Conservation (phyloP, 75 land plant genomes). For the Pinus taeda region DNA sequence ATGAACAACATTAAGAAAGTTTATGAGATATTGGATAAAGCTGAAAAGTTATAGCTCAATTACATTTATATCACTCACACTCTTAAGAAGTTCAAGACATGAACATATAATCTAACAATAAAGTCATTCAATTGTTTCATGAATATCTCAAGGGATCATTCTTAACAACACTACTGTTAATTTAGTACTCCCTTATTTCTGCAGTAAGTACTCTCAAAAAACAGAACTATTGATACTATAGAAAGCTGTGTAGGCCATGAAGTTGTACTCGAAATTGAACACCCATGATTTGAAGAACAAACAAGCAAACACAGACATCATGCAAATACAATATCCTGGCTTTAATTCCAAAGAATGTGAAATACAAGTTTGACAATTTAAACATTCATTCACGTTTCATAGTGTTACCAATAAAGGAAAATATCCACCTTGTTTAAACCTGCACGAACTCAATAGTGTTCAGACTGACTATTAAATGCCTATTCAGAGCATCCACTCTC, state of each 20-base stretch:
- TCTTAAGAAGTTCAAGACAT: too few species aligned
- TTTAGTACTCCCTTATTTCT: too few species aligned
- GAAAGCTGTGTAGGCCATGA: background rate
- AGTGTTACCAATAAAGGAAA: background rate
- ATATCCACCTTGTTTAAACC: background rate
- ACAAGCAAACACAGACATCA: background rate
- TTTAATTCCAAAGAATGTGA: slow-evolving; percentile 1
- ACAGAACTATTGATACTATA: background rate
- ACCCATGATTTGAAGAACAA: background rate
- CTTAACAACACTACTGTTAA: too few species aligned
- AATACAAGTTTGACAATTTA: background rate
- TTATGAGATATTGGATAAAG: too few species aligned
- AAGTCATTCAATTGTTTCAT: too few species aligned
- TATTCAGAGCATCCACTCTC: background rate
- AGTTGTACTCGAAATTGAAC: background rate
- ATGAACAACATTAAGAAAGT: too few species aligned
- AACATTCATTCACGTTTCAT: background rate
- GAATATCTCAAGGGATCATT: too few species aligned
- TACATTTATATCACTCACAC: too few species aligned
- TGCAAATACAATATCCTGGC: background rate
- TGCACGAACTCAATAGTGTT: background rate
- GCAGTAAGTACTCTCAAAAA: background rate
- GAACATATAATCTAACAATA: too few species aligned
- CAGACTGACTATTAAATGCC: background rate
- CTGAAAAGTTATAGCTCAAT: too few species aligned